phyloP scores from a whole-genome alignment of 2,329 filamentous ascomycete species.

The Macrophomina phaseolina region DNA sequence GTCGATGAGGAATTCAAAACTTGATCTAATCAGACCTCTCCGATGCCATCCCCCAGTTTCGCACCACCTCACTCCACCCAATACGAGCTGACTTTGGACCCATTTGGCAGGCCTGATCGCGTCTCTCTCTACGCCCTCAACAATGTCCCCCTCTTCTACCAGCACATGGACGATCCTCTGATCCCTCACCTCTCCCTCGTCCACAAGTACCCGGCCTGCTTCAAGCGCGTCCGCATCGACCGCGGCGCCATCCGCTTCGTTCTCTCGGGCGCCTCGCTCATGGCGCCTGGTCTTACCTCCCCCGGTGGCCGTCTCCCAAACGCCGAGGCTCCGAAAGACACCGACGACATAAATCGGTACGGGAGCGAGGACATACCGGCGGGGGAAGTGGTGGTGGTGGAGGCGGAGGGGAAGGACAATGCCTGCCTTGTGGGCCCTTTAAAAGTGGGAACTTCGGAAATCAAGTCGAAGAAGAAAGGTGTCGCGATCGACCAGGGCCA shows the following conservation, averaged over 20 bases:
- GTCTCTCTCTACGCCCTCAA: conserved; percentile 87
- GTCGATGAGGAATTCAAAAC: conserved; percentile 14
- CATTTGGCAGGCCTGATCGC: conserved; percentile 70
- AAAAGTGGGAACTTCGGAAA: conserved; percentile 85
- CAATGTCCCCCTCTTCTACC: conserved; percentile 83
- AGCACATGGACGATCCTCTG: conserved; percentile 77
- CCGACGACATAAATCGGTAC: conserved; percentile 48
- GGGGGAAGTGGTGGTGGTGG: conserved; percentile 85
- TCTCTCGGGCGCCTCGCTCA: conserved; percentile 87
- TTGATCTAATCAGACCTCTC: conserved; percentile 26
- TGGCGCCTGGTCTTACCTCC: conserved; percentile 92
- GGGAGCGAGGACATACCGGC: conserved; percentile 72
- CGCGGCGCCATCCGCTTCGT: conserved; percentile 97
- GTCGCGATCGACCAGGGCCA: conserved; percentile 93
- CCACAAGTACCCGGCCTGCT: conserved; percentile 84
- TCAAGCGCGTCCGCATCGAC: conserved; percentile 88
- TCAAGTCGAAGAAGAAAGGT: conserved; percentile 93
- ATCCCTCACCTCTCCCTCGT: conserved; percentile 89
- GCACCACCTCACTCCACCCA: not conserved
- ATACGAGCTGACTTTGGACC: not conserved
- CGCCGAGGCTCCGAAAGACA: conserved; percentile 46
- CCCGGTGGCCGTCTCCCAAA: conserved; percentile 79
- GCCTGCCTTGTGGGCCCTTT: conserved; percentile 87
- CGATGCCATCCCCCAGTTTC: not conserved
- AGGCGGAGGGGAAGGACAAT: conserved; percentile 91